Base-by-base conservation (phyloP, 106 monocot species). In the Alisma plantagoaquatica region DNA sequence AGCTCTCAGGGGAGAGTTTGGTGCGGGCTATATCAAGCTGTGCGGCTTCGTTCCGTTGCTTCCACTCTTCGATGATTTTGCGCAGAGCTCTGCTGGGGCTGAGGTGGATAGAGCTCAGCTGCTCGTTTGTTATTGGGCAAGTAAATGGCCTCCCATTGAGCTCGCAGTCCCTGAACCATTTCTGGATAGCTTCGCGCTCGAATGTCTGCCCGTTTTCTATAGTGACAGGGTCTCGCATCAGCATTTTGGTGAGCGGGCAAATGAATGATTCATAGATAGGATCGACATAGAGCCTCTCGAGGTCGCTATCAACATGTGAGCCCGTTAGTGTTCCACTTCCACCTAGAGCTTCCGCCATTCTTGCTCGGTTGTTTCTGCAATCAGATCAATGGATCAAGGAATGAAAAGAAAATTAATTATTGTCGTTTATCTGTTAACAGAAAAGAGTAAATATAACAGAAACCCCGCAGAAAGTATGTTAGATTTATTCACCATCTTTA, bases 51-150 rank as follows among this genome's bases (percentile, higher is more conserved):
- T 96, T 96, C 52, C 94, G 72, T 44, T 78, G 57, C 25, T 47
- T 81, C 94, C 94, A 96, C 57, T 96, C 94, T 71, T 84, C 75
- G 61, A 96, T 96, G 2, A 88, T 89, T 44, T 86, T 78, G 48
- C 84, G 45, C 23, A 96, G 64, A 51, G 94, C 78, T 14, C 84
- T 78, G 46, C 94, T 89, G 23, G 88, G 81, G 54, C 76, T 96
- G 19, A 96, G 59, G 20, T 75, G 75, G 31, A 74, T 69, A 33
- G 33, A 88, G 21, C 27, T 68, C 41, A 96, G 58, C 21, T 81
- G 78, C 63, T 76, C 71, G 23, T 43, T 4, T 27, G 94, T 84
- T 29, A 84, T 41, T 56, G 94, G 94, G 48, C 94, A 96, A 49
- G 61, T 57, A 42, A 60, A 63, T 29, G 44, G 83, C 51, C 65